Percentiles rank a stretch among this genome's conserved stretches.
phyloP scores from a whole-genome alignment of 345 rosid species.

The Citrus cavaleriei region DNA sequence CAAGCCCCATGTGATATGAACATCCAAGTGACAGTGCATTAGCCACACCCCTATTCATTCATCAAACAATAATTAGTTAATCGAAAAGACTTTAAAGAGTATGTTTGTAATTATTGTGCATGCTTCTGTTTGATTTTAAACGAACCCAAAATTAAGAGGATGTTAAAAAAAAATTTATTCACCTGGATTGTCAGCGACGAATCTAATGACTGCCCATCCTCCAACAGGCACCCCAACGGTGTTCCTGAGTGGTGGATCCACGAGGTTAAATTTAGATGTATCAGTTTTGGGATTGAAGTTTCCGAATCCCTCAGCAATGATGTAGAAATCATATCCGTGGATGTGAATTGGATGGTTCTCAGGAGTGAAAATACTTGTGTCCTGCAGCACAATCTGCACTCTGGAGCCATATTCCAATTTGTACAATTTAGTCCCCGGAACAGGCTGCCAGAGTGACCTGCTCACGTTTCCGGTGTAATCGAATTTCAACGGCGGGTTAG shows the following conservation, averaged over 20 bases:
- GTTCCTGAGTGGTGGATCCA: conserved; percentile 89
- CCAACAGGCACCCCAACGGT: conserved; percentile 69
- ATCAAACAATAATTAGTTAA: background rate
- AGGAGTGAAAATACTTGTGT: conserved; percentile 69
- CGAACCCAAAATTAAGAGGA: too few species aligned
- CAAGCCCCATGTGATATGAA: conserved; percentile 80
- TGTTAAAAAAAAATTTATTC: background rate
- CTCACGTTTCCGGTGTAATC: conserved; percentile 88
- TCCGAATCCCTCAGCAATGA: conserved; percentile 81
- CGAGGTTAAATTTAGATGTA: conserved; percentile 67
- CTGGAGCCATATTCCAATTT: conserved; percentile 62
- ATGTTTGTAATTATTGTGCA: too few species aligned
- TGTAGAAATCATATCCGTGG: conserved; percentile 93
- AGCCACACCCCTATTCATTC: conserved; percentile 67
- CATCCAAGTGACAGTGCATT: conserved; percentile 96
- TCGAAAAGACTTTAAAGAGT: too few species aligned
- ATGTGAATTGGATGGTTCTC: conserved; percentile 95
- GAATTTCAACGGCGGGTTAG: conserved; percentile 54
- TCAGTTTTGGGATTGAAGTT: conserved; percentile 73
- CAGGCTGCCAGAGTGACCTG: conserved; percentile 64
- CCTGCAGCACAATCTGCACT: conserved; percentile 85
- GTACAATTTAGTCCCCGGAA: conserved; percentile 61
- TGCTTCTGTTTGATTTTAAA: background rate
- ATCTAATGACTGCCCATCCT: conserved; percentile 95
- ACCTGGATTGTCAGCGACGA: conserved; percentile 97